Conservation (phyloP, 2,329 filamentous ascomycete genomes). For the Mollisia scopiformis region DNA sequence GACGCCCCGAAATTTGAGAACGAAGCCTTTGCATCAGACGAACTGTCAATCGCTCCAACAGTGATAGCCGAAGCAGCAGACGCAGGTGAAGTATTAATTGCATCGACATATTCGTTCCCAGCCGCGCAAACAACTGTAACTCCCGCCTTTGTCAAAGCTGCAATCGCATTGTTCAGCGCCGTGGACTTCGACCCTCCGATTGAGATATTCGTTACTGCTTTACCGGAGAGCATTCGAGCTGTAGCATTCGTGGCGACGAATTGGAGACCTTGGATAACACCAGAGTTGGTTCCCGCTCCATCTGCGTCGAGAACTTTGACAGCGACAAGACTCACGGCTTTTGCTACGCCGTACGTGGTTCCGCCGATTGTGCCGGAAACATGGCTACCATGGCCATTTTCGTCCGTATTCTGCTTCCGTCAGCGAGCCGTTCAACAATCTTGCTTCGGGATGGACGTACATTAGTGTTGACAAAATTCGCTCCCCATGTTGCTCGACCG, state of each 20-base stretch:
- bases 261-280: constrained; percentile 59
- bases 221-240: constrained; percentile 34
- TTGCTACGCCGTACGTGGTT: constrained; percentile 43
- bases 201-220: constrained; percentile 56
- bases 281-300: constrained; percentile 50
- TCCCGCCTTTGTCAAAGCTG: constrained; percentile 50
- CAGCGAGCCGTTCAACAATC: constrained; percentile 1
- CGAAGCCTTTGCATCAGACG: constrained; percentile 40
- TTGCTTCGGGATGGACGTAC: neutral
- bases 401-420: constrained; percentile 36
- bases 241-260: constrained; percentile 40
- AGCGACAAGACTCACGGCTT: constrained; percentile 39
- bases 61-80: constrained; percentile 52
- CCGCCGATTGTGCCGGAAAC: constrained; percentile 44
- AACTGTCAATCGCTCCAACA: constrained; percentile 50
- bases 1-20: constrained; percentile 55
- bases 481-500: constrained; percentile 39
- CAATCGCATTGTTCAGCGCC: constrained; percentile 50
- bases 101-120: constrained; percentile 50
- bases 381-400: constrained; percentile 47
- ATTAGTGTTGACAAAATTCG: constrained; percentile 34
- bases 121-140: constrained; percentile 57
- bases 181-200: constrained; percentile 49
- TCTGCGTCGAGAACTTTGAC: constrained; percentile 41
- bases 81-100: constrained; percentile 48